These are phyloP conservation scores for Uncinocarpus reesii DNA, from an alignment of 2,329 filamentous ascomycete genomes.

Conservation along the genomic window DNA sequence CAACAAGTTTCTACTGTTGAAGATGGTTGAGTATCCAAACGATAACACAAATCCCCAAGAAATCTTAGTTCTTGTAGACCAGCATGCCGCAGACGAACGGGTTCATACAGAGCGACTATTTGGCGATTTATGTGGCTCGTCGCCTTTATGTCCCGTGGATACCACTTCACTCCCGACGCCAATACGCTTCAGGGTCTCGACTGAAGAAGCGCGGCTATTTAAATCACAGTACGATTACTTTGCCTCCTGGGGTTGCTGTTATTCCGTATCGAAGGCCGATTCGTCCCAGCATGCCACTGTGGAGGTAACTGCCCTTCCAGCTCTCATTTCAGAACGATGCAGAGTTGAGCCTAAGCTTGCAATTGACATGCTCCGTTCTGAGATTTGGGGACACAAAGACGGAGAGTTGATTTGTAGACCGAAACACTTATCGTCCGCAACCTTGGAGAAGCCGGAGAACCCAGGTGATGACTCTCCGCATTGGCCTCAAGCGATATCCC, in stretches of 20 bases:
- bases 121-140: slow-evolving; percentile 40
- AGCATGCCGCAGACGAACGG: slow-evolving; percentile 90
- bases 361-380: slow-evolving; percentile 61
- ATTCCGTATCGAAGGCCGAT: slow-evolving; percentile 28
- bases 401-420: slow-evolving; percentile 19
- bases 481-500: slow-evolving; percentile 55
- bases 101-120: slow-evolving; percentile 68
- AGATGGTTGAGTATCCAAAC: slow-evolving; percentile 21
- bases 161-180: slow-evolving; percentile 38
- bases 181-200: slow-evolving; percentile 55
- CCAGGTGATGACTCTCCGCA: neutral
- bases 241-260: slow-evolving; percentile 65
- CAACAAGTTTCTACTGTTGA: slow-evolving; percentile 73
- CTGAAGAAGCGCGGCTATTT: slow-evolving; percentile 52
- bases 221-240: slow-evolving; percentile 48
- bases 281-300: slow-evolving; percentile 26
- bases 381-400: slow-evolving; percentile 59
- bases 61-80: slow-evolving; percentile 68
- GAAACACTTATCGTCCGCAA: neutral
- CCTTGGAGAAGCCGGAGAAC: neutral
- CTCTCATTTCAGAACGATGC: slow-evolving; percentile 65
- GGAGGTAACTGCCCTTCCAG: slow-evolving; percentile 53
- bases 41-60: slow-evolving; percentile 7
- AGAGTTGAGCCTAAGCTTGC: slow-evolving; percentile 59
- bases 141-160: slow-evolving; percentile 16